Evolutionary conservation across 306 rosid species (phyloP).

Genomic region (Dryas alaskensis): DNA sequence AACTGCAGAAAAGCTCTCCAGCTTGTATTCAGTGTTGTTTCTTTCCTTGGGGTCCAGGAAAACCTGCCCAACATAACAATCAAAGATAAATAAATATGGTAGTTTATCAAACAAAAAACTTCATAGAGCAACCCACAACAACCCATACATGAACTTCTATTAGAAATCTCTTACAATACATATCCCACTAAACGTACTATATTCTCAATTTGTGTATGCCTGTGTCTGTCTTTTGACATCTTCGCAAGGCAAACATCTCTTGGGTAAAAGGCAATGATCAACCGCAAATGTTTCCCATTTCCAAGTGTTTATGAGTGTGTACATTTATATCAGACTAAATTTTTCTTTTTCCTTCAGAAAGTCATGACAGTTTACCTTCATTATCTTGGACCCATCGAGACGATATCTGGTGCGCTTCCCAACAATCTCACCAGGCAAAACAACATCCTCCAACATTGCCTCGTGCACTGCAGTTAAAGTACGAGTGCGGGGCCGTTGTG

Average conservation of each 20-base stretch:
- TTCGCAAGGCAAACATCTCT: neutral
- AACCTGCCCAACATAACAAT: conserved; percentile 24
- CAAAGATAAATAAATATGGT: neutral
- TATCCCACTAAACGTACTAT: conserved; percentile 3
- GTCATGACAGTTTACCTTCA: conserved; percentile 39
- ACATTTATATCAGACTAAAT: neutral
- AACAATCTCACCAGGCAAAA: conserved; percentile 73
- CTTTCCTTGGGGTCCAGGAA: conserved; percentile 64
- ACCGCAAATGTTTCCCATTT: neutral
- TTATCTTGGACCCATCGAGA: conserved; percentile 65
- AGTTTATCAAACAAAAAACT: neutral
- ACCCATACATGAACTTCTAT: neutral
- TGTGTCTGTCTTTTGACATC: neutral
- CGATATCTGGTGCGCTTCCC: conserved; percentile 65
- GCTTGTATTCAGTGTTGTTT: conserved; percentile 62
- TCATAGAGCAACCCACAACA: too few relatives aligned
- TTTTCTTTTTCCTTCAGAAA: neutral
- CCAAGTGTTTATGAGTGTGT: too few relatives aligned
- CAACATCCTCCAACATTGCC: conserved; percentile 66
- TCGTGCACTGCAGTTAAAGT: conserved; percentile 74
- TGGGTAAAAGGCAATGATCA: neutral
- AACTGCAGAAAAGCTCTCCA: conserved; percentile 57
- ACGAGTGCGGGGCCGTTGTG: conserved; percentile 64
- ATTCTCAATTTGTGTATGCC: neutral
- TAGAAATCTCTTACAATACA: neutral